These are phyloP conservation scores for Trifolium repens DNA, from an alignment of 306 rosid genomes.

Conservation along the genomic window DNA sequence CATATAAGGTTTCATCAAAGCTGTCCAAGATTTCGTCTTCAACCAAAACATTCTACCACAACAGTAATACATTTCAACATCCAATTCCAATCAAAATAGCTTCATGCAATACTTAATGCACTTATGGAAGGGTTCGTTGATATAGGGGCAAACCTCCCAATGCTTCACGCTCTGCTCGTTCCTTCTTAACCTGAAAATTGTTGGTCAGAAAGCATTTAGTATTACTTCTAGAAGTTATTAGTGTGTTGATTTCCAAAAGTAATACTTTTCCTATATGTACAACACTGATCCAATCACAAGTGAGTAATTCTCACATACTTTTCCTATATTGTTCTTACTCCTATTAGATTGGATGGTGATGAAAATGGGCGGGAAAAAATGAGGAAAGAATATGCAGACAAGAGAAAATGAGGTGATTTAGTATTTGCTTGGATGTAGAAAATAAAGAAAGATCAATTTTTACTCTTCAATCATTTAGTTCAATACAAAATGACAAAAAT, in stretches of 20 bases:
- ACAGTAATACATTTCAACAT: constrained; percentile 45
- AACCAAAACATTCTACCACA: constrained; percentile 48
- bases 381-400: background rate
- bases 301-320: background rate
- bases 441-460: background rate
- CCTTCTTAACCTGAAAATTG: constrained; percentile 82
- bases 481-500: background rate
- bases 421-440: background rate
- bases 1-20: constrained; percentile 45
- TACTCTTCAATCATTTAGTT: background rate
- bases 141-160: constrained; percentile 94
- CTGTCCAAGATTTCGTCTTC: constrained; percentile 44
- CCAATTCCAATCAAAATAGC: constrained; percentile 49
- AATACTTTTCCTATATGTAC: background rate
- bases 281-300: background rate
- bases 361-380: background rate
- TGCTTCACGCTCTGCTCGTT: constrained; percentile 83
- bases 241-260: background rate
- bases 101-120: constrained; percentile 38
- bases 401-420: background rate
- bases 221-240: background rate
- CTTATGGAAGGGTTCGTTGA: constrained; percentile 86
- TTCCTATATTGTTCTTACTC: background rate
- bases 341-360: background rate
- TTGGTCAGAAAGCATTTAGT: constrained; percentile 32